Percentiles rank a stretch among this genome's conserved stretches.
phyloP scores from a whole-genome alignment of 805 yeast species.

The Schwanniomyces vanrijiae region DNA sequence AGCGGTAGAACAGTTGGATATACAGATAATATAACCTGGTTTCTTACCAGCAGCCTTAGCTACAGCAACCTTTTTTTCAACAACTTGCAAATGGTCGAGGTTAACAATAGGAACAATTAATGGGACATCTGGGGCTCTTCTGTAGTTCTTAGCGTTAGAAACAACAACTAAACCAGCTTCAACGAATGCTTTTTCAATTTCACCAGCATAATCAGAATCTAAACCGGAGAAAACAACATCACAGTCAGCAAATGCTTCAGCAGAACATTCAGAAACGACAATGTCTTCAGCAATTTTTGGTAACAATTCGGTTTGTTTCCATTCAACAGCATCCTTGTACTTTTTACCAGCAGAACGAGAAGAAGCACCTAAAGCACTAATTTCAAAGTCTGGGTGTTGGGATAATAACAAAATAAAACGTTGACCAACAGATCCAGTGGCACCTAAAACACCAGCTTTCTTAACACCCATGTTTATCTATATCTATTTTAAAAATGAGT shows the following conservation, averaged over 20 bases:
- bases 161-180: constrained; percentile 81
- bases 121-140: constrained; percentile 86
- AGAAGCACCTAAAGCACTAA: constrained; percentile 88
- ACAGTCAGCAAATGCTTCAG: constrained; percentile 79
- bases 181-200: constrained; percentile 81
- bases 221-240: constrained; percentile 93
- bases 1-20: constrained; percentile 97
- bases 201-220: constrained; percentile 91
- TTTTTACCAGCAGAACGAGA: constrained; percentile 89
- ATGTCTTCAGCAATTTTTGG: constrained; percentile 68
- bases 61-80: constrained; percentile 55
- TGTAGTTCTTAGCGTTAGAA: constrained; percentile 95
- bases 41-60: constrained; percentile 58
- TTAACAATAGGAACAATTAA: constrained; percentile 93
- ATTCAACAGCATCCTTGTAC: constrained; percentile 81
- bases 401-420: constrained; percentile 83
- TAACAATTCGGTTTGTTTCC: constrained; percentile 89
- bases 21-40: constrained; percentile 88
- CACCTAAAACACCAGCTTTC: constrained; percentile 91
- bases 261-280: constrained; percentile 73
- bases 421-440: constrained; percentile 98
- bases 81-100: constrained; percentile 80
- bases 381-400: constrained; percentile 86
- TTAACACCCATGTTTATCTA: constrained; percentile 24
- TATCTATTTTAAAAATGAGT: no score